Evolutionary conservation across 345 rosid genomes (phyloP), one percentile per base, ranked within the genome.

Genomic region (Eucalyptus decipiens): DNA sequence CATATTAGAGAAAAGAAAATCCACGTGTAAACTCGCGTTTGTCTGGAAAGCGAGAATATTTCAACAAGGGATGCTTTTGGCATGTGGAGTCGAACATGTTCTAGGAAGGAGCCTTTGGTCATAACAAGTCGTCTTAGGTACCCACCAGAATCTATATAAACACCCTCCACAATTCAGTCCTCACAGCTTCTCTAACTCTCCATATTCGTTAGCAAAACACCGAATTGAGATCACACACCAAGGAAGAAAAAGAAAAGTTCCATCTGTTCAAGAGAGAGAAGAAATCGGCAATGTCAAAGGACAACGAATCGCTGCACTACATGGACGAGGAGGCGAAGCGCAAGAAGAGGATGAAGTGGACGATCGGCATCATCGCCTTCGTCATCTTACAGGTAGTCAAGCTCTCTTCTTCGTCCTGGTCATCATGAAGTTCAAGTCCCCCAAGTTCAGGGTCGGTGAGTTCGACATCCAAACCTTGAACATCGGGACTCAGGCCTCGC

Each of bases 311-410:
- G 23, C 40, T 86, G 83, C 9, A 21, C 47, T 76, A 10, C 30
- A 21, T 40, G 45, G 56, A 81, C 37, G 76, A 86, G 80, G 90
- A 89, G 80, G 85, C 69, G 23, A 56, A 43, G 80, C 86, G 86
- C 15, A 90, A 80, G 91, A 91, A 90, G 87, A 87, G 90, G 85
- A 86, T 69, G 58, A 91, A 89, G 85, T 87, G 91, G 88, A 81
- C 89, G 60, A 80, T 80, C 2, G 87, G 87, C 86, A 72, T 89
- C 34, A 88, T 47, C 28, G 90, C 89, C 51, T 91, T 91, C 30
- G 88, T 89, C 30, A 80, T 91, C 26, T 90, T 91, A 42, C 90
- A 91, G 89, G 89, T 83, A 30, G 87, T 47, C 87, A 90, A 7
- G 86, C 89, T 62, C 83, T 91, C 45, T 86, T 90, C 30, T 91